These are phyloP conservation scores for Debaryomyces udenii DNA, from an alignment of 1,139 yeast genomes.

Conservation along the genomic window DNA sequence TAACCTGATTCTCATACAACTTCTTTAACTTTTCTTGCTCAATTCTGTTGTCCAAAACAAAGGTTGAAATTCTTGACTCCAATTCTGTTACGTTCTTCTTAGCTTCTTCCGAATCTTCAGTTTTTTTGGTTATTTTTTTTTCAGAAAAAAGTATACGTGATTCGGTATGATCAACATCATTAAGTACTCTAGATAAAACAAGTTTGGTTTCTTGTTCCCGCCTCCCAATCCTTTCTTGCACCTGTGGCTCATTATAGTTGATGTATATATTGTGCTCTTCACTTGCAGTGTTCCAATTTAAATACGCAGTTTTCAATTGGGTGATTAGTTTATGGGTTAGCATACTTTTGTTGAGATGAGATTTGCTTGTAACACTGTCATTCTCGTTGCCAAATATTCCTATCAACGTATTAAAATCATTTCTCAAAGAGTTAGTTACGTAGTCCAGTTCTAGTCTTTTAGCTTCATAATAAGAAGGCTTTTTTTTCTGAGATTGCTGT, in stretches of 20 bases:
- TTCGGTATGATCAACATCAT: slow-evolving; percentile 43
- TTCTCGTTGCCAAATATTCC: slow-evolving; percentile 44
- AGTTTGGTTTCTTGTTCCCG: slow-evolving; percentile 34
- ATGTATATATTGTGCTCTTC: slow-evolving; percentile 31
- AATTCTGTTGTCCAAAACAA: slow-evolving; percentile 19
- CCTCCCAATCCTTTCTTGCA: slow-evolving; percentile 34
- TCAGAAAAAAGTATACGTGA: slow-evolving; percentile 45
- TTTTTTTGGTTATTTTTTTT: slow-evolving; percentile 38
- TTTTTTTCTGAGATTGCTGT: slow-evolving; percentile 24
- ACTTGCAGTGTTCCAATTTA: slow-evolving; percentile 28
- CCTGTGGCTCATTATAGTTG: slow-evolving; percentile 26
- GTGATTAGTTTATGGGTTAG: slow-evolving; percentile 43
- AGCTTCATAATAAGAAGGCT: slow-evolving; percentile 56
- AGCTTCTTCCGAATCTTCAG: slow-evolving; percentile 34
- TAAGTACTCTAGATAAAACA: slow-evolving; percentile 29
- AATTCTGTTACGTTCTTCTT: slow-evolving; percentile 24
- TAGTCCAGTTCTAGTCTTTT: slow-evolving; percentile 73
- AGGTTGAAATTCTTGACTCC: slow-evolving; percentile 24
- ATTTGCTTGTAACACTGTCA: slow-evolving; percentile 19
- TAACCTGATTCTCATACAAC: slow-evolving; percentile 32
- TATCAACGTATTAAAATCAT: slow-evolving; percentile 55
- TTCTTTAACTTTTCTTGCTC: slow-evolving; percentile 21
- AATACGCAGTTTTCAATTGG: slow-evolving; percentile 37
- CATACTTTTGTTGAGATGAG: slow-evolving; percentile 24
- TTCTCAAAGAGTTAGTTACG: slow-evolving; percentile 65